Evolutionary conservation across 108 stramenopile genomes (phyloP).

Genomic region (Nannochloropsis salina): DNA sequence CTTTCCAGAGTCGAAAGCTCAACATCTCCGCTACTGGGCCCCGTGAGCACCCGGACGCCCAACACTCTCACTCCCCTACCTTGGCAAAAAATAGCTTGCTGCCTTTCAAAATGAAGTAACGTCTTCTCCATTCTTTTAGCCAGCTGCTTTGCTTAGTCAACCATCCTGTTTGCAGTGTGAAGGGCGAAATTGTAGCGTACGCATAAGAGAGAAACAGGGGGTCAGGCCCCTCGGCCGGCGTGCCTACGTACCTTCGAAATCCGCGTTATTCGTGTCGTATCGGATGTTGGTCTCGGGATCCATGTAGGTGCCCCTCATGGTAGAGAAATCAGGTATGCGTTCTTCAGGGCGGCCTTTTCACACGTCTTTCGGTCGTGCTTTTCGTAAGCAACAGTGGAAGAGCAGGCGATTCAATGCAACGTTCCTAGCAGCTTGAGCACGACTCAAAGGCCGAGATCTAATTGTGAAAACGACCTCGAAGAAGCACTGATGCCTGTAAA

Average conservation of each 20-base stretch:
- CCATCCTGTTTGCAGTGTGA: slow-evolving; percentile 34
- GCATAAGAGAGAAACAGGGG: neutral
- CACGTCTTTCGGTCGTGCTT: no score
- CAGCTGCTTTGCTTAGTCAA: slow-evolving; percentile 58
- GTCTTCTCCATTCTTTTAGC: slow-evolving; percentile 91
- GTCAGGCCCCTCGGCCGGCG: neutral
- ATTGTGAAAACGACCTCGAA: no score
- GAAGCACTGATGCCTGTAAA: no score
- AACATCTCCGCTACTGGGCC: no score
- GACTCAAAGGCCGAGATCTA: no score
- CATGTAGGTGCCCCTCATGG: slow-evolving; percentile 18
- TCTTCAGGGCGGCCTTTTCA: no score
- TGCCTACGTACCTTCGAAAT: slow-evolving; percentile 67
- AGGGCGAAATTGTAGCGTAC: neutral
- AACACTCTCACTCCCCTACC: slow-evolving; percentile 39
- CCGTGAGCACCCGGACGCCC: neutral
- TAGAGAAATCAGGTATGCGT: neutral
- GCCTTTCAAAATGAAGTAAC: slow-evolving; percentile 98
- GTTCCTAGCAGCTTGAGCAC: no score
- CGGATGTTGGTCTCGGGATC: slow-evolving; percentile 48
- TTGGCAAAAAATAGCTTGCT: slow-evolving; percentile 88
- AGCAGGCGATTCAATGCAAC: no score
- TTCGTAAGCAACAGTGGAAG: no score
- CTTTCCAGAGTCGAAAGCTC: no score
- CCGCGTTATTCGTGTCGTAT: slow-evolving; percentile 71